Percentiles rank a stretch among this genome's conserved stretches.
These are phyloP conservation scores for Ampelocalamus luodianensis DNA, from an alignment of 176 grass and related monocot genomes.

Conservation along the genomic window DNA sequence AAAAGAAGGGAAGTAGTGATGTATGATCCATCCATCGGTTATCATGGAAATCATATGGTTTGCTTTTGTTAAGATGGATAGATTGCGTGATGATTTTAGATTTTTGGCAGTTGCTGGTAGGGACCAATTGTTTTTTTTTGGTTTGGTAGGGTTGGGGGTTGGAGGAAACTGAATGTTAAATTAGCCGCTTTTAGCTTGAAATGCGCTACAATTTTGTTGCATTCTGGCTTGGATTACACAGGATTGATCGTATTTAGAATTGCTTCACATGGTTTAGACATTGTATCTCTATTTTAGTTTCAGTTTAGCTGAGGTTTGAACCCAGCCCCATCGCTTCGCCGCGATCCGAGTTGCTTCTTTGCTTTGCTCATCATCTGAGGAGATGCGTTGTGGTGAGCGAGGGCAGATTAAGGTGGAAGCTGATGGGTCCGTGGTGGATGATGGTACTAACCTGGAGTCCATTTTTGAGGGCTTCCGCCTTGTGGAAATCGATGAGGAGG, in stretches of 20 bases:
- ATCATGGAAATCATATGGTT: background rate
- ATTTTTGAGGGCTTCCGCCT: constrained; percentile 57
- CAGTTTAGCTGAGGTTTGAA: background rate
- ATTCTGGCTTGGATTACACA: constrained; percentile 12
- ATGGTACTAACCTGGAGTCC: constrained; percentile 61
- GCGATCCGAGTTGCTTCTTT: background rate
- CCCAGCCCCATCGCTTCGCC: background rate
- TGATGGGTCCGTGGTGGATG: constrained; percentile 51
- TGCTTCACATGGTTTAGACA: background rate
- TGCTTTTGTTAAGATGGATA: background rate
- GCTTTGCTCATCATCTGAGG: background rate
- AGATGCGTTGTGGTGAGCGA: background rate
- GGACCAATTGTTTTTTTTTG: constrained; percentile 20
- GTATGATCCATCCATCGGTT: background rate
- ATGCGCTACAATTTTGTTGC: background rate
- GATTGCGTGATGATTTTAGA: background rate
- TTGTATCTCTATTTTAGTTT: background rate
- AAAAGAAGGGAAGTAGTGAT: background rate
- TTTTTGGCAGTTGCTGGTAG: background rate
- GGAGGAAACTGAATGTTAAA: background rate
- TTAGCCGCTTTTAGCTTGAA: background rate
- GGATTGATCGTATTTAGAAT: background rate
- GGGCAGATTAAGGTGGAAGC: constrained; percentile 67
- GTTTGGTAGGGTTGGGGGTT: background rate
- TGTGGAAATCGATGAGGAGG: constrained; percentile 36